Evolutionary conservation across 2,329 filamentous ascomycete genomes (phyloP).

Genomic region (Xylogone sp.): DNA sequence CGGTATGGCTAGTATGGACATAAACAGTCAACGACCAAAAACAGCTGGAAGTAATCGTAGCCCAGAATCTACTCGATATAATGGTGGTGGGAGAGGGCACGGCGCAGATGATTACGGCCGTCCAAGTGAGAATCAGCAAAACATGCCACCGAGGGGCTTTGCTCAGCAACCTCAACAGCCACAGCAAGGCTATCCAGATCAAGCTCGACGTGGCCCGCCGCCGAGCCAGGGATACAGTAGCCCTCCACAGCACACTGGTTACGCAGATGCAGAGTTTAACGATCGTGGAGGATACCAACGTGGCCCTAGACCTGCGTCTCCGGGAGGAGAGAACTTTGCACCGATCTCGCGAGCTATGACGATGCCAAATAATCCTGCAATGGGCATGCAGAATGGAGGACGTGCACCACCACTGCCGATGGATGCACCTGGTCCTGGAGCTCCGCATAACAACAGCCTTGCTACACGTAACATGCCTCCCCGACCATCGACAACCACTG

Average conservation of each 20-base stretch:
- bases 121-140: constrained; percentile 16
- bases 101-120: constrained; percentile 21
- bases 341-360: constrained; percentile 58
- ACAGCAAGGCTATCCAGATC: constrained; percentile 22
- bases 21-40: constrained; percentile 15
- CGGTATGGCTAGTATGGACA: constrained; percentile 25
- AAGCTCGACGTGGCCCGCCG: constrained; percentile 16
- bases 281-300: constrained; percentile 19
- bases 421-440: constrained; percentile 28
- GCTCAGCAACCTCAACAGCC: constrained; percentile 15
- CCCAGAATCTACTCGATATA: constrained; percentile 8
- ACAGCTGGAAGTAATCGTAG: constrained; percentile 20
- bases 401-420: constrained; percentile 17
- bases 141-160: constrained; percentile 16
- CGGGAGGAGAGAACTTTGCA: constrained; percentile 40
- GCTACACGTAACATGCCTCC: constrained; percentile 43
- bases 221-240: constrained; percentile 13
- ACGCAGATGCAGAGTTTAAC: constrained; percentile 20
- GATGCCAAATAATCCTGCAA: constrained; percentile 49
- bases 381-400: constrained; percentile 29
- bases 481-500: constrained; percentile 52
- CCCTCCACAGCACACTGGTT: constrained; percentile 20
- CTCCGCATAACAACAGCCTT: constrained; percentile 43
- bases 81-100: constrained; percentile 7
- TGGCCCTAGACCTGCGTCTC: constrained; percentile 19